Conservation (phyloP, 2,329 filamentous ascomycete species). For the Coniochaeta hoffmannii region DNA sequence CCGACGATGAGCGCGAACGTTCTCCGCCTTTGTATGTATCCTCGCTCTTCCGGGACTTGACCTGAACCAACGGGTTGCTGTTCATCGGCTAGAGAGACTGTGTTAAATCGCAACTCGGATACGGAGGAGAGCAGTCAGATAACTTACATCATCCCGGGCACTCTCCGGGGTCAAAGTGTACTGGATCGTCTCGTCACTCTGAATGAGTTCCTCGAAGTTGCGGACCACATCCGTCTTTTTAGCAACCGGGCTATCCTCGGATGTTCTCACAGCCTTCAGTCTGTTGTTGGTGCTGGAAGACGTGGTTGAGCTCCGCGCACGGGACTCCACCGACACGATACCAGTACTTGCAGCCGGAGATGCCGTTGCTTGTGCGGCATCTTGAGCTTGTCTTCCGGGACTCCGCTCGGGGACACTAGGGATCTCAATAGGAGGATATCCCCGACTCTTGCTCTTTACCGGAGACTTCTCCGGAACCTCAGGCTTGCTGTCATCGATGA, state of each 20-base stretch:
- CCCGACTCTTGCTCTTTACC: constrained; percentile 14
- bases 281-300: constrained; percentile 43
- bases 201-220: constrained; percentile 72
- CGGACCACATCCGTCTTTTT: constrained; percentile 49
- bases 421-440: constrained; percentile 4
- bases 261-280: constrained; percentile 46
- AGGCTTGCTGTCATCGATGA: constrained; percentile 23
- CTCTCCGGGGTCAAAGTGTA: constrained; percentile 75
- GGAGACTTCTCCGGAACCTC: constrained; percentile 26
- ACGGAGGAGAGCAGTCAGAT: not conserved
- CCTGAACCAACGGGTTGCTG: constrained; percentile 31
- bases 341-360: constrained; percentile 23
- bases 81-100: constrained; percentile 33
- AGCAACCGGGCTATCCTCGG: constrained; percentile 43
- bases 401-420: constrained; percentile 19
- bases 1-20: constrained; percentile 42
- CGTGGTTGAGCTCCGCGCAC: constrained; percentile 32
- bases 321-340: constrained; percentile 29
- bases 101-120: constrained; percentile 7
- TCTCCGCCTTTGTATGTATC: constrained; percentile 31
- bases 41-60: constrained; percentile 38
- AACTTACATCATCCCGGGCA: constrained; percentile 66
- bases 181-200: constrained; percentile 75
- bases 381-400: constrained; percentile 8
- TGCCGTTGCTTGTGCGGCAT: not conserved